Evolutionary conservation across 257 asterid genomes (phyloP), one percentile per base, ranked within the genome.

Genomic region (Solanum dulcamara): DNA sequence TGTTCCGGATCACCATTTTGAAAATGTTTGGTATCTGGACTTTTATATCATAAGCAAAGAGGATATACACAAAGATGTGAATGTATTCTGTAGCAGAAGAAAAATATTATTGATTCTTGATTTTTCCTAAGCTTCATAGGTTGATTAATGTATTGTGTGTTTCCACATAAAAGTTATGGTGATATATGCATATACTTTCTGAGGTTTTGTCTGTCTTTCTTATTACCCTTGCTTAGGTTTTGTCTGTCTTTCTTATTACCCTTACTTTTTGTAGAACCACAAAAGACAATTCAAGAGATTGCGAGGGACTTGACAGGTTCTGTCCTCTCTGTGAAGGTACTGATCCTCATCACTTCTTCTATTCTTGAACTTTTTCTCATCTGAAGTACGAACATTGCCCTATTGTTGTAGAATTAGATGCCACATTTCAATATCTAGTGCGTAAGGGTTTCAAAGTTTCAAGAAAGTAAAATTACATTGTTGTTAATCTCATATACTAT

Each of bases 261-360:
- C 40, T 85, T 86, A 55, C 0, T 57, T 57, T 84, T 9, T 88
- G 91, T 93, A 96, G 99, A 90, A 85, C 96, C 97, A 66, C 85
- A 85, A 37, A 95, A 95, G 92, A 50, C 91, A 17, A 95, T 95
- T 85, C 98, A 94, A 89, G 98, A 96, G 88, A 90, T 93, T 81
- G 99, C 98, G 15, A 92, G 84, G 89, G 90, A 90, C 91, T 94
- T 96, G 89, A 85, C 88, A 3, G 99, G 98, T 84, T 93, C 97
- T 68, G 53, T 86, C 60, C 88, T 96, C 79, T 87, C 97, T 67
- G 91, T 94, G 90, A 94, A 96, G 99, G 99, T 96, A 92, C 46
- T 83, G 80, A 62, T 50, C n/a, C 82, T 37, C 51, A 12, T 26
- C 11, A 10, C 20, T 53, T 9, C 22, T 20, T 22, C 83, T 10